Percentiles rank a stretch among this genome's conserved stretches.
phyloP scores from a whole-genome alignment of 805 yeast genomes.

The Candida palmyrensis region DNA sequence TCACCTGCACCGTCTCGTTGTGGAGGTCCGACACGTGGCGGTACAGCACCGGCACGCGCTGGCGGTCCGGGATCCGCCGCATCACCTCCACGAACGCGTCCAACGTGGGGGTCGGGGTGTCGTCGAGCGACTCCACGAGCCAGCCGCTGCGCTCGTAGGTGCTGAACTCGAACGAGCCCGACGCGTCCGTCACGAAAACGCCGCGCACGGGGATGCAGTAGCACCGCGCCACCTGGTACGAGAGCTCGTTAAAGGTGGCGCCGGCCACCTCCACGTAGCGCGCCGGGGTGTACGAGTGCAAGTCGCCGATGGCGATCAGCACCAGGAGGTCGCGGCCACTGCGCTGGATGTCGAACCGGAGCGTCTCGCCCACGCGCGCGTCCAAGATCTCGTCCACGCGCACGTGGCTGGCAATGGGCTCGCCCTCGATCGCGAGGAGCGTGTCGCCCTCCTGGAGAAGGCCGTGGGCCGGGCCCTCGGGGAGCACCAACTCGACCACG shows the following conservation, averaged over 20 bases:
- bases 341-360: conserved; percentile 62
- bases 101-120: conserved; percentile 65
- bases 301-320: conserved; percentile 57
- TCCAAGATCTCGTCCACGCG: conserved; percentile 83
- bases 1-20: conserved; percentile 59
- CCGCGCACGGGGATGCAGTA: conserved; percentile 83
- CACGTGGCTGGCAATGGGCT: conserved; percentile 61
- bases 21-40: conserved; percentile 81
- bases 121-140: conserved; percentile 76
- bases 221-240: conserved; percentile 84
- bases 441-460: conserved; percentile 82
- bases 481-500: conserved; percentile 77
- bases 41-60: conserved; percentile 63
- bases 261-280: conserved; percentile 81
- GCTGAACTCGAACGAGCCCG: conserved; percentile 68
- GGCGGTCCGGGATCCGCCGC: conserved; percentile 70
- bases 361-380: conserved; percentile 52
- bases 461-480: conserved; percentile 76
- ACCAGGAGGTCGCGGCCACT: conserved; percentile 25
- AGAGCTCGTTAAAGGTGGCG: conserved; percentile 77
- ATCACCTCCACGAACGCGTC: conserved; percentile 75
- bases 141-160: conserved; percentile 65
- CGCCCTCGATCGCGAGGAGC: conserved; percentile 66
- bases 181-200: conserved; percentile 71
- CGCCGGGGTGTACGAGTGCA: conserved; percentile 79